Percentiles rank a stretch among this genome's conserved stretches.
phyloP scores from a whole-genome alignment of 768 basidiomycete genomes.

The Suillus cothurnatus region DNA sequence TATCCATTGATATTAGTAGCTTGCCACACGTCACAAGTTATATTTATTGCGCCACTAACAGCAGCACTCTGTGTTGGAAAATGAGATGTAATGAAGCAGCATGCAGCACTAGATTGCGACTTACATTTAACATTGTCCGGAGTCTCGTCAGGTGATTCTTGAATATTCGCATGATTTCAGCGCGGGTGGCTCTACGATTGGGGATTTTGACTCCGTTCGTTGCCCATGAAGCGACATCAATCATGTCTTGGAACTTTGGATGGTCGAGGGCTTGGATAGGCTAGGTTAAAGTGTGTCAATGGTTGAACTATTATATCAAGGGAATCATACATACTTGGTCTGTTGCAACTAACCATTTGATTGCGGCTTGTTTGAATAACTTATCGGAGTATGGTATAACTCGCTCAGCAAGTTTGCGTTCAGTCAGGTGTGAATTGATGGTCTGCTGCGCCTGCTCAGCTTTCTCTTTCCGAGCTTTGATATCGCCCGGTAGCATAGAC shows the following conservation, averaged over 20 bases:
- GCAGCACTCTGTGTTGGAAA: conserved; percentile 14
- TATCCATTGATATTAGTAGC: conserved; percentile 40
- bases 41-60: conserved; percentile 29
- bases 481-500: conserved; percentile 33
- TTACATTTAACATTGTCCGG: conserved; percentile 22
- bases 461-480: conserved; percentile 20
- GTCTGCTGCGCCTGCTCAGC: conserved; percentile 15
- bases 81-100: background rate
- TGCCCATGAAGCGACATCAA: conserved; percentile 35
- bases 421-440: conserved; percentile 30
- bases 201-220: conserved; percentile 33
- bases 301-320: background rate
- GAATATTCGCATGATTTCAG: conserved; percentile 22
- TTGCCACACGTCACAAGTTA: conserved; percentile 45
- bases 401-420: conserved; percentile 15
- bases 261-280: conserved; percentile 32
- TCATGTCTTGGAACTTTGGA: conserved; percentile 35
- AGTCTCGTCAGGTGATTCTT: conserved; percentile 20
- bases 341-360: conserved; percentile 42
- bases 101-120: conserved; percentile 3
- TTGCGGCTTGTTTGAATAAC: conserved; percentile 14
- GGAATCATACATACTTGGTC: conserved; percentile 39
- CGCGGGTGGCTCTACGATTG: conserved; percentile 35
- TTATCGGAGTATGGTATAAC: conserved; percentile 35
- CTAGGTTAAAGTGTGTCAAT: conserved; percentile 9